Evolutionary conservation across 768 basidiomycete species (phyloP).

Genomic region (Naganishia kalamii): DNA sequence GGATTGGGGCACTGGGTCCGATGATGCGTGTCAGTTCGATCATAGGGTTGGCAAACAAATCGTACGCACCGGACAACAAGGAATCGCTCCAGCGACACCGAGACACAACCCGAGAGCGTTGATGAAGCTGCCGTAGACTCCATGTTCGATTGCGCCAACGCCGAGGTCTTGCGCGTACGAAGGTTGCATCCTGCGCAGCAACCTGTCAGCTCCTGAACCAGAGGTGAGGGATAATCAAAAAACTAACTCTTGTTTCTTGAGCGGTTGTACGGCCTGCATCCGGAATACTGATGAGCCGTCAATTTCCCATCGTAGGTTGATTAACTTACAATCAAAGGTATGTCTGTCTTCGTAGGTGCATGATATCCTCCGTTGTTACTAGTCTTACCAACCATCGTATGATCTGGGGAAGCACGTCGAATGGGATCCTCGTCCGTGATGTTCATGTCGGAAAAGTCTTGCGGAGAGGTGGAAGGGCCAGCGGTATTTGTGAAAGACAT

Average conservation of each 20-base stretch:
- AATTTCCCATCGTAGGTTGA: too few relatives aligned
- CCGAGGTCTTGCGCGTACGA: conserved; percentile 89
- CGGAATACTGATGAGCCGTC: too few relatives aligned
- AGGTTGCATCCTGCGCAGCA: conserved; percentile 54
- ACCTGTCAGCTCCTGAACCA: not conserved
- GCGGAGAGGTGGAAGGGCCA: not conserved
- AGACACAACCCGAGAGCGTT: conserved; percentile 51
- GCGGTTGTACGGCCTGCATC: conserved; percentile 22
- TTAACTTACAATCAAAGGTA: conserved; percentile 20
- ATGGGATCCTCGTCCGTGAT: conserved; percentile 17
- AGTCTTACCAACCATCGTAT: conserved; percentile 7
- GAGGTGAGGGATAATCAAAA: not conserved
- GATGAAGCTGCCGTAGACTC: conserved; percentile 74
- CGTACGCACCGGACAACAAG: conserved; percentile 66
- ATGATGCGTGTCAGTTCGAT: not conserved
- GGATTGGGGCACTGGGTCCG: conserved; percentile 20
- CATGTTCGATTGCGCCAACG: conserved; percentile 64
- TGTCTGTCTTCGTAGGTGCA: not conserved
- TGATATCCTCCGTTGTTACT: conserved; percentile 16
- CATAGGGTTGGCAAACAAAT: not conserved
- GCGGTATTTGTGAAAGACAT: not conserved
- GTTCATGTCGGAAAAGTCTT: conserved; percentile 8
- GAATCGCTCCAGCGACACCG: conserved; percentile 68
- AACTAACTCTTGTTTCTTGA: conserved; percentile 23
- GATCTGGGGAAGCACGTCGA: conserved; percentile 13